Percentiles rank a stretch among this genome's conserved stretches.
phyloP scores from a whole-genome alignment of 2,329 filamentous ascomycete genomes.

The Aspergillus hiratsukae region DNA sequence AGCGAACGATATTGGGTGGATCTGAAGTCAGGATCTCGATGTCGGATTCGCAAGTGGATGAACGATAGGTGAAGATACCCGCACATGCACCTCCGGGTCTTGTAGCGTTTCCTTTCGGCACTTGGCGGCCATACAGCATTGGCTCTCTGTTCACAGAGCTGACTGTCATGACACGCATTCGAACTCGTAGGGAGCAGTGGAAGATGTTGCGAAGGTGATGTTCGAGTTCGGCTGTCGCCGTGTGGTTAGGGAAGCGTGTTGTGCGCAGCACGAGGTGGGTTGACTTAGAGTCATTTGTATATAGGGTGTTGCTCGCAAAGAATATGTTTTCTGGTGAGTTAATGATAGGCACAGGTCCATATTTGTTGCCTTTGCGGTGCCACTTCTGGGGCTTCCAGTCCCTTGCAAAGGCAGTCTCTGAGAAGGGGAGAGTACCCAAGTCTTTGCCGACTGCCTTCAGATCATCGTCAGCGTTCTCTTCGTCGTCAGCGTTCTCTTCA shows the following conservation, averaged over 20 bases:
- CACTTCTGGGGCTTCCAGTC: slow-evolving; percentile 45
- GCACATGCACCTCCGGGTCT: slow-evolving; percentile 42
- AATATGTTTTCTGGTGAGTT: slow-evolving; percentile 48
- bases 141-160: background rate
- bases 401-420: slow-evolving; percentile 27
- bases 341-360: slow-evolving; percentile 39
- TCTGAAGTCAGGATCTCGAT: slow-evolving; percentile 52
- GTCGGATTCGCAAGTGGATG: slow-evolving; percentile 47
- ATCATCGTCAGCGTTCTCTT: slow-evolving; percentile 4
- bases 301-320: slow-evolving; percentile 29
- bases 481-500: slow-evolving; percentile 13
- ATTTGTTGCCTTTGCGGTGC: slow-evolving; percentile 36
- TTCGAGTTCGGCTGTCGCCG: slow-evolving; percentile 48
- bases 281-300: slow-evolving; percentile 15
- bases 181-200: slow-evolving; percentile 47
- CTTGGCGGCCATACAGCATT: background rate
- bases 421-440: slow-evolving; percentile 23
- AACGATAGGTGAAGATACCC: slow-evolving; percentile 49
- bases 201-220: slow-evolving; percentile 41
- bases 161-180: slow-evolving; percentile 38
- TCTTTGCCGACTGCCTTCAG: background rate
- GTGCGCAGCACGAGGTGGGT: slow-evolving; percentile 48
- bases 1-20: slow-evolving; percentile 39
- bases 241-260: slow-evolving; percentile 39
- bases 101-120: background rate